Base-by-base conservation (phyloP, 345 rosid genomes). In the Rubroshorea leprosula region DNA sequence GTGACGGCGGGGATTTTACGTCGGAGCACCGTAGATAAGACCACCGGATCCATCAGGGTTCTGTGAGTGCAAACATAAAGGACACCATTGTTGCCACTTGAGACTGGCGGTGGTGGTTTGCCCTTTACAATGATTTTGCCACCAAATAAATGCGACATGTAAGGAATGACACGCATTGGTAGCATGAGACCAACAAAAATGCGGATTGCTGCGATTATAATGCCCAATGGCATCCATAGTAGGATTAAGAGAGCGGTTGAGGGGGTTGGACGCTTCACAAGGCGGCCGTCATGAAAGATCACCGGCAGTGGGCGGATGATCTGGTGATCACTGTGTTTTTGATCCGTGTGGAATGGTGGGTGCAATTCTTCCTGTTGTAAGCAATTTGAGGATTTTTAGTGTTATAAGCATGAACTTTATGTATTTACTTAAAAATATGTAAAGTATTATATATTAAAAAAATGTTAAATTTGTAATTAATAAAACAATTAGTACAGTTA, bases 261-360 rank as follows among this genome's bases (percentile, higher is more conserved):
- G 2, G 96, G 85, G 5, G 89, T 84, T 0, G 98, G 96, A 0
- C 84, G 90, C 66, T 82, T 86, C 38, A 86, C 90, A 0, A 92
- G 83, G 62, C 98, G 87, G 53, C 98, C 96, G 35, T 88, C 96
- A 54, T 92, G 98, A 72, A 92, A 92, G 60, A 92, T 83, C 26
- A 92, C 96, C 6, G 96, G 96, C 41, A 62, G 49, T 1, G 92
- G 96, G 43, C 75, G 92, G 35, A 70, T 65, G 26, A 67, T 72
- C 43, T 68, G 56, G 51, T 51, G 54, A 46, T 62, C 71, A 0
- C 63, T 48, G 23, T 46, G 61, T 49, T 62, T 67, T 25, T 62
- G 51, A 17, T 50, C 19, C 51, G 62, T 49, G 24, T 72, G 9
- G 25, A 73, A 70, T 4, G 95, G 87, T 68, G 92, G 74, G 22